Evolutionary conservation across 805 yeast genomes (phyloP).

Genomic region (Wickerhamiella sergipiensis): DNA sequence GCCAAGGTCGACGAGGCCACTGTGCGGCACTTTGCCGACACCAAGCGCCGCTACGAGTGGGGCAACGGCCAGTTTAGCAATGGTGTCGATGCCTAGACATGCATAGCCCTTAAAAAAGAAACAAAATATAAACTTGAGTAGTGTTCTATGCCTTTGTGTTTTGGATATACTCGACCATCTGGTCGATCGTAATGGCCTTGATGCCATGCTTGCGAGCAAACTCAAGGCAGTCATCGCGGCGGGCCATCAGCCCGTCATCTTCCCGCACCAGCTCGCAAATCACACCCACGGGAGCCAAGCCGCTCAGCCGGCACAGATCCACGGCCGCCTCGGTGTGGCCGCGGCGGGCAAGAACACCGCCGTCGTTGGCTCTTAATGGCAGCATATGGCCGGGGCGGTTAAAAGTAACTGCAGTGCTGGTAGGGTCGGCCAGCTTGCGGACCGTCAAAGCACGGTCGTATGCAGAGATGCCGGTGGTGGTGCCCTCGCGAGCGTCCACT

Average conservation of each 20-base stretch:
- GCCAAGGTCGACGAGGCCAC: slow-evolving; percentile 45
- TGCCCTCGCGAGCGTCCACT: slow-evolving; percentile 72
- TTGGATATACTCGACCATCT: slow-evolving; percentile 41
- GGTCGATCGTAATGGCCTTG: slow-evolving; percentile 68
- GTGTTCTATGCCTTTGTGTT: background rate
- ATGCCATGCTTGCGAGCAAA: slow-evolving; percentile 52
- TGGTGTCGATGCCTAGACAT: background rate
- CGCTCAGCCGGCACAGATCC: slow-evolving; percentile 65
- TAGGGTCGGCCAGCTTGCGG: slow-evolving; percentile 48
- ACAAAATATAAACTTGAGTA: no score
- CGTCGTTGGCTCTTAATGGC: slow-evolving; percentile 83
- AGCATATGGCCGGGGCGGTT: slow-evolving; percentile 88
- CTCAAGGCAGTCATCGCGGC: slow-evolving; percentile 68
- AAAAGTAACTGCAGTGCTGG: slow-evolving; percentile 47
- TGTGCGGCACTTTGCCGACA: slow-evolving; percentile 51
- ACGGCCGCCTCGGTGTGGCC: slow-evolving; percentile 99
- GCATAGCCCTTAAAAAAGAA: no score
- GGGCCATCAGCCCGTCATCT: slow-evolving; percentile 90
- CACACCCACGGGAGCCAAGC: slow-evolving; percentile 73
- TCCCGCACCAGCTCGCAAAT: slow-evolving; percentile 91
- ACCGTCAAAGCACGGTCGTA: slow-evolving; percentile 85
- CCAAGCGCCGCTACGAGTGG: slow-evolving; percentile 58
- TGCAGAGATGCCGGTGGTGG: slow-evolving; percentile 95
- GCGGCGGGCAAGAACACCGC: slow-evolving; percentile 64
- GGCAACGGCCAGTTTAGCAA: slow-evolving; percentile 49